Evolutionary conservation across 2,329 filamentous ascomycete genomes (phyloP), one percentile per base, ranked within the genome.

Genomic region (Lachnellula willkommii): DNA sequence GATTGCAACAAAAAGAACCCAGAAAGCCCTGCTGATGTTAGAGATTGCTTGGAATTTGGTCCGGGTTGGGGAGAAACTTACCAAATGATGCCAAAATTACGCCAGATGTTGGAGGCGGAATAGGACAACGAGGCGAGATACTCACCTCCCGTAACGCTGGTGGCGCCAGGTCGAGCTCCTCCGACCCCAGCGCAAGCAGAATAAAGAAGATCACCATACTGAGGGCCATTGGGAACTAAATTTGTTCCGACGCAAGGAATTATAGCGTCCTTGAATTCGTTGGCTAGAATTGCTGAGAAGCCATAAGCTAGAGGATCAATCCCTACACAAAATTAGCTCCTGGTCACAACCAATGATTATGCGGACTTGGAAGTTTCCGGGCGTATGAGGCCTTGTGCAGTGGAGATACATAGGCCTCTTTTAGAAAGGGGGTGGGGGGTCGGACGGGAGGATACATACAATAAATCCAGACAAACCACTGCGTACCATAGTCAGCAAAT

Each of bases 241-340:
- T 79, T 80, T 28, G 58, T 60, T 2, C 71, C 74, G 3, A 76
- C 75, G 55, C 81, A 84, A 1, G 74, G 70, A 17, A 83, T 76
- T 2, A 65, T 73, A 65, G 86, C 72, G 36, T 71, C 72, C 60
- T 87, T 77, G 55, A 90, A 89, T 66, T 91, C 87, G 63, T 90
- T 90, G 0, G 83, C 75, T 65, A 90, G 75, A 0, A 91, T 69
- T 0, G 79, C 80, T 60, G 89, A 83, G 55, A 89, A 90, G 0
- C 77, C 83, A 56, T 89, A 90, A 0, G 86, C 81, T 3, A 90
- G 72, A 0, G 87, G 87, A 60, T 87, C 78, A 22, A 86, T 78
- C 80, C 82, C 70, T n/a, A 86, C 77, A 81, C 82, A 85, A 85
- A 83, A 49, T 47, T 35, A 46, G 11, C 42, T 36, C 14, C 4